A percentile compares a stretch with the other conserved stretches of the same genome.
Evolutionary conservation across 768 basidiomycete genomes (phyloP).

Genomic region (Russula griseocarnosa): DNA sequence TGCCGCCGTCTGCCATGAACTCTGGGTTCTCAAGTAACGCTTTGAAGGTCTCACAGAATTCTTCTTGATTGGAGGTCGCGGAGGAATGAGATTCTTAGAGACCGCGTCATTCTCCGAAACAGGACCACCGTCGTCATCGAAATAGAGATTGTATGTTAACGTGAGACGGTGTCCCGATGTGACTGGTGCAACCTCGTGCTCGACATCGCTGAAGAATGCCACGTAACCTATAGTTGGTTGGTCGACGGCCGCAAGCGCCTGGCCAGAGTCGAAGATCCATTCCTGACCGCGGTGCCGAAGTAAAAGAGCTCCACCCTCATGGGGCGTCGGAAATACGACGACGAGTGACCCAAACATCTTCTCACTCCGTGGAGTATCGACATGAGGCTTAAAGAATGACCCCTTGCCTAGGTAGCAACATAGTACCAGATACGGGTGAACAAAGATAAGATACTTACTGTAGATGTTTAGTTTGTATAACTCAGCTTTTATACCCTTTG

Average conservation of each 20-base stretch:
- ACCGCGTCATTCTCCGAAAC: background rate
- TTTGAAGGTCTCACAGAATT: constrained; percentile 8
- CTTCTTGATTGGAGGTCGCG: background rate
- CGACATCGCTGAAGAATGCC: too few species aligned
- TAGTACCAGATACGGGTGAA: background rate
- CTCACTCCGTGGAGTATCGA: background rate
- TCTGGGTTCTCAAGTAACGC: background rate
- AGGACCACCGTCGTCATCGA: constrained; percentile 8
- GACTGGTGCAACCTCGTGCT: too few species aligned
- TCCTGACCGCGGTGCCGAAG: constrained; percentile 27
- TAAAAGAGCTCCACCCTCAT: constrained; percentile 44
- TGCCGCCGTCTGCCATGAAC: background rate
- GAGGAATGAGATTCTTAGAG: too few species aligned
- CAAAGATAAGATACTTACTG: background rate
- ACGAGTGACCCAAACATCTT: too few species aligned
- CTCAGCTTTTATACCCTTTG: background rate
- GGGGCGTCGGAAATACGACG: constrained; percentile 29
- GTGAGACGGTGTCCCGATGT: constrained; percentile 37
- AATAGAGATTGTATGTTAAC: constrained; percentile 44
- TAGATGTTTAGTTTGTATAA: background rate
- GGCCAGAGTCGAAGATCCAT: too few species aligned
- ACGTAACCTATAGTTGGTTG: constrained; percentile 16
- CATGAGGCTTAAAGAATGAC: constrained; percentile 6
- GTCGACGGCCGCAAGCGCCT: too few species aligned
- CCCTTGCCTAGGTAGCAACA: background rate